Conservation (phyloP, 2,329 filamentous ascomycete species). For the Fonsecaea erecta region DNA sequence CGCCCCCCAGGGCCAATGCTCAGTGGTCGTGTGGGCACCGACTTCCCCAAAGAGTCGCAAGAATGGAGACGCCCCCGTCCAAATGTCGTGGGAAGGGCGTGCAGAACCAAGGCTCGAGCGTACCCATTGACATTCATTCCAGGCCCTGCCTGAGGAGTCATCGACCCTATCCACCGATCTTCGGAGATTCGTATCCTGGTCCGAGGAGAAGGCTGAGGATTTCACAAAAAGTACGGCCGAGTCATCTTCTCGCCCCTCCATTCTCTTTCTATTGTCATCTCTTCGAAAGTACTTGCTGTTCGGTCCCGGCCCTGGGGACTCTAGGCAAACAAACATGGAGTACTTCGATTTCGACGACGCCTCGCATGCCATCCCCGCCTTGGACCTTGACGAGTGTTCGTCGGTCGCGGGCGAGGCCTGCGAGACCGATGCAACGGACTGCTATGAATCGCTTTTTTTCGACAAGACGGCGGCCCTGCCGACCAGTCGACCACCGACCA, state of each 20-base stretch:
- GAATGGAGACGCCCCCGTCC: conserved; percentile 15
- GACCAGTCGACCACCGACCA: conserved; percentile 37
- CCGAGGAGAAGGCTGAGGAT: conserved; percentile 32
- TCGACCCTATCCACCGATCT: conserved; percentile 20
- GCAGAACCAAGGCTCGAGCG: conserved; percentile 19
- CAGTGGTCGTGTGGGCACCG: neutral
- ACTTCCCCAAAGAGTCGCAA: conserved; percentile 4
- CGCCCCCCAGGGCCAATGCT: conserved; percentile 5
- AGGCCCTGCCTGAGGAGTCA: conserved; percentile 28
- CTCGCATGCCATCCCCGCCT: conserved; percentile 44
- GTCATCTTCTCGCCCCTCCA: conserved; percentile 3
- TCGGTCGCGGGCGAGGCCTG: conserved; percentile 47
- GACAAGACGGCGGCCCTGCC: conserved; percentile 50
- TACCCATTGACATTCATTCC: neutral
- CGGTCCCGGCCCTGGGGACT: neutral
- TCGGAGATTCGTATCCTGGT: conserved; percentile 23
- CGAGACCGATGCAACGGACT: conserved; percentile 45
- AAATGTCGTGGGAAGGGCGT: conserved; percentile 34
- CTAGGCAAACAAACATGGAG: conserved; percentile 45
- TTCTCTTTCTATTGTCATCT: conserved; percentile 9
- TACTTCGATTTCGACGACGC: conserved; percentile 56
- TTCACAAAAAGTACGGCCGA: conserved; percentile 1
- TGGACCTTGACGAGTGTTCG: conserved; percentile 46
- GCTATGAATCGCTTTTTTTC: conserved; percentile 49
- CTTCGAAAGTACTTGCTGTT: neutral